A percentile compares a stretch with the other conserved stretches of the same genome.
Conservation (phyloP, 306 rosid genomes). For the Inga laurina region DNA sequence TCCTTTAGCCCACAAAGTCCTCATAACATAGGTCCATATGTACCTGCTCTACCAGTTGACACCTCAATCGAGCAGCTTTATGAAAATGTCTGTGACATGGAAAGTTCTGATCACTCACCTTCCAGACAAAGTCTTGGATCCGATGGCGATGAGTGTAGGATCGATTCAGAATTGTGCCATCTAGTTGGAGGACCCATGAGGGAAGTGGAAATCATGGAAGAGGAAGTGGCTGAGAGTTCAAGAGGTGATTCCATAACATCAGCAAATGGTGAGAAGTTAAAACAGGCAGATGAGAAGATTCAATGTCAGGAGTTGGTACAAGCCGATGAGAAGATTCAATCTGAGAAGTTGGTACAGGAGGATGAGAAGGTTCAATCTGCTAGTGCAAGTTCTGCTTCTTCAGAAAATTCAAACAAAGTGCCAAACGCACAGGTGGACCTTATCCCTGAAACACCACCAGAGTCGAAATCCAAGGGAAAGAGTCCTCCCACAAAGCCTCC, state of each 20-base stretch:
- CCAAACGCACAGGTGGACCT: conserved; percentile 30
- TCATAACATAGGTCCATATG: conserved; percentile 24
- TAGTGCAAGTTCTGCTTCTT: conserved; percentile 40
- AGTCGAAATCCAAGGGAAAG: conserved; percentile 50
- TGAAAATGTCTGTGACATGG: conserved; percentile 73
- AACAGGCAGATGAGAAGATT: background rate
- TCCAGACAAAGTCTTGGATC: conserved; percentile 69
- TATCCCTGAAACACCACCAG: conserved; percentile 34
- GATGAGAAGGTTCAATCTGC: conserved; percentile 40
- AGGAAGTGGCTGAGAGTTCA: conserved; percentile 46
- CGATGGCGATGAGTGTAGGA: conserved; percentile 74
- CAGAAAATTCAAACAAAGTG: conserved; percentile 43
- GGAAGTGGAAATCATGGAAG: conserved; percentile 71
- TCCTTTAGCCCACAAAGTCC: conserved; percentile 46
- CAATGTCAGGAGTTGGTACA: background rate
- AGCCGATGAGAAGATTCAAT: background rate
- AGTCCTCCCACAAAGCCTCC: conserved; percentile 60
- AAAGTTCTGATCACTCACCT: conserved; percentile 70
- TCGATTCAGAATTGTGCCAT: conserved; percentile 69
- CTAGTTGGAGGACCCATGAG: conserved; percentile 73
- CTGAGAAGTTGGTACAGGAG: conserved; percentile 37
- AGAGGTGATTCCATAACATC: conserved; percentile 40
- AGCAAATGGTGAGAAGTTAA: conserved; percentile 15
- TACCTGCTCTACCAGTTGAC: conserved; percentile 40
- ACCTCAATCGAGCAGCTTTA: conserved; percentile 74